Evolutionary conservation across 1,139 yeast genomes (phyloP), one percentile per base, ranked within the genome.

Genomic region (Nakaseomyces nivariensis): DNA sequence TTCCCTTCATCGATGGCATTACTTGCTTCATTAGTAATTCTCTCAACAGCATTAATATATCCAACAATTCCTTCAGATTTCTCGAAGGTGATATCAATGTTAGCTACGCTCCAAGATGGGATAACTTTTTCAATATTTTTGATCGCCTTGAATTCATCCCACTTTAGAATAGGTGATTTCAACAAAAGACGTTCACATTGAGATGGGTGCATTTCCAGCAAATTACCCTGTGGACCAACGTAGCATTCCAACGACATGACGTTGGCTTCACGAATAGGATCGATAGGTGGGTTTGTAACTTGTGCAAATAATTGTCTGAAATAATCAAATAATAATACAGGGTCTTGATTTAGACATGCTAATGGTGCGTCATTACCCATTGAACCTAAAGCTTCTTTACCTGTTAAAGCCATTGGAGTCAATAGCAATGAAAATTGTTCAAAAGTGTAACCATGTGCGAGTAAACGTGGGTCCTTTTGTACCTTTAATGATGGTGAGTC

Each of bases 341-440:
- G 97, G 70, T 89, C 95, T 64, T 87, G 92, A 46, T 96, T 85
- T 58, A 92, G 73, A 71, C 98, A 92, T 1, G 98, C 97, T 58
- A 92, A 76, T n/a, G 97, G 95, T 52, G 92, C 82, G 66, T 92
- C 98, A 66, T 90, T 90, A 76, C 98, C 98, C 98, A 92, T 92
- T 11, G 97, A 89, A 31, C 98, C 97, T 52, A 92, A 76, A 5
- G 97, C 90, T 72, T 92, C 98, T 64, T 89, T 89, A 54, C 92
- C 96, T 60, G 81, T 85, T 44, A 76, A 64, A 43, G 95, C 97
- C 98, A 92, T 92, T 57, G 97, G 97, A 6, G 87, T 95, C 59
- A 92, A 74, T 43, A 92, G 73, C 54, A 87, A 69, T 43, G 88
- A 78, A 54, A 90, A 76, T 71, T 92, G 97, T 72, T 92, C 98